Percentiles rank a stretch among this genome's conserved stretches.
These are phyloP conservation scores for Ophiostoma sp. DNA, from an alignment of 2,329 filamentous ascomycete species.

Conservation along the genomic window DNA sequence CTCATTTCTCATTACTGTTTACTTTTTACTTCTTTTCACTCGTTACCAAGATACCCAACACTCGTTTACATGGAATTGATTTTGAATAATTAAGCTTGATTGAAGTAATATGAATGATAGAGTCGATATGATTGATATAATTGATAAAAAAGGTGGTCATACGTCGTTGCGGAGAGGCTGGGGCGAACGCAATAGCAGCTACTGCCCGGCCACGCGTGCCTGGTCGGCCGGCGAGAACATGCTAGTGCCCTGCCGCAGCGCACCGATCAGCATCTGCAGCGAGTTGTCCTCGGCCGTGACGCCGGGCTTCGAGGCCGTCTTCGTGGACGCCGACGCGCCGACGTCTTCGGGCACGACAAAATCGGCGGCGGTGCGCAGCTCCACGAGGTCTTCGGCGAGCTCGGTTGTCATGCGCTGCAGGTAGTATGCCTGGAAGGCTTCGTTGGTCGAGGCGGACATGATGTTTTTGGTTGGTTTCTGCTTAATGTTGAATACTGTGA, in stretches of 20 bases:
- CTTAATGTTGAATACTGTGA: background rate
- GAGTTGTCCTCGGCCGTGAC: slow-evolving; percentile 39
- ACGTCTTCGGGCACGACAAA: slow-evolving; percentile 53
- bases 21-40: slow-evolving; percentile 8
- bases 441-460: background rate
- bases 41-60: slow-evolving; percentile 18
- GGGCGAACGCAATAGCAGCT: background rate
- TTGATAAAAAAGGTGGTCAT: background rate
- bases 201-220: slow-evolving; percentile 30
- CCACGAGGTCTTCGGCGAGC: slow-evolving; percentile 68
- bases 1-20: slow-evolving; percentile 7
- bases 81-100: background rate
- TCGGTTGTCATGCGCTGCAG: slow-evolving; percentile 64
- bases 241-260: slow-evolving; percentile 60
- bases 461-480: background rate
- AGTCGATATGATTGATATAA: background rate
- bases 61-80: background rate
- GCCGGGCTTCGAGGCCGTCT: slow-evolving; percentile 9
- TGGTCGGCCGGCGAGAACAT: slow-evolving; percentile 52
- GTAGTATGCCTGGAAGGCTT: slow-evolving; percentile 51
- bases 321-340: slow-evolving; percentile 39
- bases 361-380: slow-evolving; percentile 61
- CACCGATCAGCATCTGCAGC: slow-evolving; percentile 56
- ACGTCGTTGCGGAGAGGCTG: background rate
- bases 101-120: background rate